A percentile compares a stretch with the other conserved stretches of the same genome.
These are phyloP conservation scores for Plectranthus barbatus DNA, from an alignment of 257 asterid genomes.

Conservation along the genomic window DNA sequence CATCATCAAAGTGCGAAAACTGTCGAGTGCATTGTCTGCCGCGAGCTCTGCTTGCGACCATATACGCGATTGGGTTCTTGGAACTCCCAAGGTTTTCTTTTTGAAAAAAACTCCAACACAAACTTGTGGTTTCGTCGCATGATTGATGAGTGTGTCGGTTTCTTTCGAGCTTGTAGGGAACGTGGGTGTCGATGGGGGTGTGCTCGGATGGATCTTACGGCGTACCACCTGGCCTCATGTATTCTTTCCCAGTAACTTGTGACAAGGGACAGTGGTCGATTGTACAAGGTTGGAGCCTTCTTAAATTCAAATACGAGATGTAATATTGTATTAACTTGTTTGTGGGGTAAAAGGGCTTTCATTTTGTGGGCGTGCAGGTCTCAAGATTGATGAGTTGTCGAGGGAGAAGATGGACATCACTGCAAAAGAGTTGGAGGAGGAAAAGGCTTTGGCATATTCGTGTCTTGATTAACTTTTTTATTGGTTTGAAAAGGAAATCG, in stretches of 20 bases:
- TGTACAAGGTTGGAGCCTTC: slow-evolving; percentile 46
- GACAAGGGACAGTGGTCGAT: slow-evolving; percentile 82
- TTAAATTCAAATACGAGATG: background rate
- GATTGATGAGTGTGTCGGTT: background rate
- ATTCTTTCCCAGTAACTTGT: slow-evolving; percentile 80
- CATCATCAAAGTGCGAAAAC: slow-evolving; percentile 65
- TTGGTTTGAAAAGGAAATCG: background rate
- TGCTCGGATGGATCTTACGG: slow-evolving; percentile 84
- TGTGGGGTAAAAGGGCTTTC: background rate
- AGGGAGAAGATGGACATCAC: slow-evolving; percentile 65
- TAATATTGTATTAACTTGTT: background rate
- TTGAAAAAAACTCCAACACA: no score
- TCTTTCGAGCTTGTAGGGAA: slow-evolving; percentile 31
- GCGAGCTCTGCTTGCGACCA: slow-evolving; percentile 90
- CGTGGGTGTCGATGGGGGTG: slow-evolving; percentile 91
- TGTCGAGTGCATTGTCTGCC: slow-evolving; percentile 78
- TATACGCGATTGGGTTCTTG: slow-evolving; percentile 70
- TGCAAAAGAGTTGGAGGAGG: slow-evolving; percentile 62
- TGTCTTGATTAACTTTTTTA: slow-evolving; percentile 30
- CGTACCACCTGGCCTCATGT: slow-evolving; percentile 53
- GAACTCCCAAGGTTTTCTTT: slow-evolving; percentile 64
- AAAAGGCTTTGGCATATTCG: slow-evolving; percentile 58
- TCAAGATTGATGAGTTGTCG: slow-evolving; percentile 58
- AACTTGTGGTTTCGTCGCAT: background rate
- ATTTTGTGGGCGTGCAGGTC: slow-evolving; percentile 26